phyloP scores from a whole-genome alignment of 495 filamentous ascomycete species.

The Hypoxylon perforatum region DNA sequence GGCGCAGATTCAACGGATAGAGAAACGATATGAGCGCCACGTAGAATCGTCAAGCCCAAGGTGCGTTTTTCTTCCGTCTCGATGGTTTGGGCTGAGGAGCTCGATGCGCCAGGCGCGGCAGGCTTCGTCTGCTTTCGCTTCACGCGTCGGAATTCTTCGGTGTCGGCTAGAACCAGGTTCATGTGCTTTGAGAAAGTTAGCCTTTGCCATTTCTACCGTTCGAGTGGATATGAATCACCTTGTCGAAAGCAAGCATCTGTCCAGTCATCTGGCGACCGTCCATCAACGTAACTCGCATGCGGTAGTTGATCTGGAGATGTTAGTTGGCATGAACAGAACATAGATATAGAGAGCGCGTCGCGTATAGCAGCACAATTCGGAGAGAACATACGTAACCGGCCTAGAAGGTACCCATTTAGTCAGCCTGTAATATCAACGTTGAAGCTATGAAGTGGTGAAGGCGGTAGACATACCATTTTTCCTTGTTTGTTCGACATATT shows the following conservation, averaged over 20 bases:
- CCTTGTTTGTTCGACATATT: constrained; percentile 94
- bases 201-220: not conserved
- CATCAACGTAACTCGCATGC: constrained; percentile 95
- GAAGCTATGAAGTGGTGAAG: constrained; percentile 52
- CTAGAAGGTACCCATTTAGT: constrained; percentile 70
- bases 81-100: constrained; percentile 66
- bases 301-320: constrained; percentile 89
- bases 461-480: constrained; percentile 88
- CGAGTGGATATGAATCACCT: constrained; percentile 64
- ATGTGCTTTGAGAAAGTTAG: constrained; percentile 76
- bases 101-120: constrained; percentile 71
- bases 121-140: constrained; percentile 88
- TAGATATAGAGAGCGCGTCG: not conserved
- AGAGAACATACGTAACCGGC: constrained; percentile 89
- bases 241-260: constrained; percentile 97
- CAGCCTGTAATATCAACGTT: constrained; percentile 76
- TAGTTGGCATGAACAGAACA: constrained; percentile 40
- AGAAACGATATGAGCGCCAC: constrained; percentile 91
- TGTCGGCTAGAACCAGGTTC: constrained; percentile 99
- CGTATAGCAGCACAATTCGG: constrained; percentile 14
- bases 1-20: constrained; percentile 96
- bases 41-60: constrained; percentile 92
- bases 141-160: constrained; percentile 96
- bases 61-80: constrained; percentile 97
- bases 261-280: constrained; percentile 97